Evolutionary conservation across 257 asterid genomes (phyloP).

Genomic region (Scutellaria barbata): DNA sequence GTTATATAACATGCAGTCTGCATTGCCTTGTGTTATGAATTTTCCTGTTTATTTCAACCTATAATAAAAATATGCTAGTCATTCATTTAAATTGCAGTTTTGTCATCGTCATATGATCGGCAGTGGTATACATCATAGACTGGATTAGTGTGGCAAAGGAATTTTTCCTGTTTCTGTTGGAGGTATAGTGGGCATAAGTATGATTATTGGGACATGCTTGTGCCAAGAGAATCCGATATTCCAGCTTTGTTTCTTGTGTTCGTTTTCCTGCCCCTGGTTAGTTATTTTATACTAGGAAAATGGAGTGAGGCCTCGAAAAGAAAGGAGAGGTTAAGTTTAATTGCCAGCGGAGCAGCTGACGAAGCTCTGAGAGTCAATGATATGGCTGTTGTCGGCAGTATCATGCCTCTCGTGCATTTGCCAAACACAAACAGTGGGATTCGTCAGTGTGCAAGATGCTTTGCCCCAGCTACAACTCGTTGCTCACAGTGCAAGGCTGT

Average conservation of each 20-base stretch:
- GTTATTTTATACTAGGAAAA: constrained; percentile 74
- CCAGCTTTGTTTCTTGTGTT: constrained; percentile 66
- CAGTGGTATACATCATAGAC: too few relatives aligned
- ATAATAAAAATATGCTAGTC: background rate
- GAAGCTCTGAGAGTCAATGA: constrained; percentile 50
- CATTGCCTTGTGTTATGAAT: background rate
- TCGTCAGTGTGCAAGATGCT: constrained; percentile 73
- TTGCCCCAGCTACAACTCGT: constrained; percentile 68
- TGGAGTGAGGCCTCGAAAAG: constrained; percentile 67
- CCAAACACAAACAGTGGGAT: constrained; percentile 52
- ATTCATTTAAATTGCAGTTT: constrained; percentile 19
- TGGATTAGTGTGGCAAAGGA: constrained; percentile 38
- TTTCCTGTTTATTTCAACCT: background rate
- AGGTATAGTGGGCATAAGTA: constrained; percentile 63
- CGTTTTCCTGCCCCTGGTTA: constrained; percentile 77
- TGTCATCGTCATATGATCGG: too few relatives aligned
- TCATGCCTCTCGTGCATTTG: constrained; percentile 48
- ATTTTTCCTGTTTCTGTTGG: constrained; percentile 36
- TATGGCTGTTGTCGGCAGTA: constrained; percentile 49
- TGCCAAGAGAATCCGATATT: constrained; percentile 77
- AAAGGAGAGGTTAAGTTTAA: constrained; percentile 56
- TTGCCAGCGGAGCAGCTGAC: constrained; percentile 61
- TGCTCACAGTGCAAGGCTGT: constrained; percentile 82
- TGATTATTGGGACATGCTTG: constrained; percentile 78
- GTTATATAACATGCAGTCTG: constrained; percentile 3